Evolutionary conservation across 2,329 filamentous ascomycete species (phyloP), one percentile per base, ranked within the genome.

Genomic region (Nemania bipapillata): DNA sequence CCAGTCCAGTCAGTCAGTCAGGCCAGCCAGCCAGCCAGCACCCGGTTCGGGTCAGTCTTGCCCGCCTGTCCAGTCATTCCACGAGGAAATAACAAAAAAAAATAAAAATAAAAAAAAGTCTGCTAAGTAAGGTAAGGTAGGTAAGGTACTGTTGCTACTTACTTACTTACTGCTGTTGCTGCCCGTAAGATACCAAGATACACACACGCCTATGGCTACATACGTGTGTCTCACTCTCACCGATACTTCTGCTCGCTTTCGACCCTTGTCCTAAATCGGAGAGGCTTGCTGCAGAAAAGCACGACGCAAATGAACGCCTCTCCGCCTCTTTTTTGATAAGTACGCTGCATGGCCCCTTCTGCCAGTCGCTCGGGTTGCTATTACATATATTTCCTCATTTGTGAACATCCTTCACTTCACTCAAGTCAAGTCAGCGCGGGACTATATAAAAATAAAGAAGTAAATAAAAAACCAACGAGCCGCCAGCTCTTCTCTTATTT

Each of bases 191-290:
- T 68, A 70, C 15, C 49, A n/a, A n/a, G n/a, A n/a, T n/a, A n/a
- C n/a, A n/a, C n/a, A n/a, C 37, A 64, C 49, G 63, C 54, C 56
- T 40, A 62, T 70, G 66, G 66, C 63, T 69, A 66, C 66, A 65
- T 65, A 71, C 67, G 68, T 69, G 67, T 79, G 77, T 79, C 77
- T 79, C 73, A 79, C 76, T 72, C 75, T 79, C 77, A 79, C 77
- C 77, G 77, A 79, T 79, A 78, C 68, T 79, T 78, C 56, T 64
- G 26, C 32, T 47, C 67, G 69, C 69, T 72, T 53, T 67, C 70
- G 68, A 64, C 66, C 74, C 74, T 74, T 75, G 71, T 74, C 75
- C 75, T 72, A 74, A 73, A 74, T 65, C 73, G 68, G 72, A 77
- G 73, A 78, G 76, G 76, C 76, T 76, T 70, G 75, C 75, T 79